These are phyloP conservation scores for Amanita pallidorosea DNA, from an alignment of 768 basidiomycete genomes.

Conservation along the genomic window DNA sequence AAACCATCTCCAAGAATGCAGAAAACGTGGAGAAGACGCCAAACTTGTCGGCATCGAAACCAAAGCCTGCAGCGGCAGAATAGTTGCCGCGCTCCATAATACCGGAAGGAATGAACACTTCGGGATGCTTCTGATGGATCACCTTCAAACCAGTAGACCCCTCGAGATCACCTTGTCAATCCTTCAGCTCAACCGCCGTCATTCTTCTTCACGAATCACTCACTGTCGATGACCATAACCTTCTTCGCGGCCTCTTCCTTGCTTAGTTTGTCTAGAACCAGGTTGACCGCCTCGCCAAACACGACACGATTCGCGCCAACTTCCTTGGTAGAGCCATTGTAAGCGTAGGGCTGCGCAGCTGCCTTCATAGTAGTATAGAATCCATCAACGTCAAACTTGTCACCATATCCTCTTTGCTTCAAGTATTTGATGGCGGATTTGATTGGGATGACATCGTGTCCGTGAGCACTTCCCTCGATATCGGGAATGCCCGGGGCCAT, in stretches of 20 bases:
- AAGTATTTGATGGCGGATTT: constrained; percentile 74
- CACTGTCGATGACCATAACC: constrained; percentile 84
- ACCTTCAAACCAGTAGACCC: constrained; percentile 83
- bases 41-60: constrained; percentile 71
- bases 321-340: constrained; percentile 64
- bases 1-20: constrained; percentile 85
- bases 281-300: constrained; percentile 78
- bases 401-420: constrained; percentile 44
- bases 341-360: constrained; percentile 40
- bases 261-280: constrained; percentile 61
- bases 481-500: constrained; percentile 65
- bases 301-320: constrained; percentile 71
- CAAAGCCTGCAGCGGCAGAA: constrained; percentile 79
- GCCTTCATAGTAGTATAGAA: constrained; percentile 63
- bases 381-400: constrained; percentile 23
- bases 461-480: constrained; percentile 71
- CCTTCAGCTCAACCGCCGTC: constrained; percentile 6
- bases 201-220: constrained; percentile 14
- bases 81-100: constrained; percentile 85
- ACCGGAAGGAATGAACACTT: constrained; percentile 77
- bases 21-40: constrained; percentile 89
- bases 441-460: constrained; percentile 80
- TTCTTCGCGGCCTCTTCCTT: constrained; percentile 71
- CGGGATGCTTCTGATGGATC: constrained; percentile 85
- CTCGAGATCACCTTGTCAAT: constrained; percentile 58